Conservation (phyloP, 352 stramenopile species). For the Phytophthora aleatoria region DNA sequence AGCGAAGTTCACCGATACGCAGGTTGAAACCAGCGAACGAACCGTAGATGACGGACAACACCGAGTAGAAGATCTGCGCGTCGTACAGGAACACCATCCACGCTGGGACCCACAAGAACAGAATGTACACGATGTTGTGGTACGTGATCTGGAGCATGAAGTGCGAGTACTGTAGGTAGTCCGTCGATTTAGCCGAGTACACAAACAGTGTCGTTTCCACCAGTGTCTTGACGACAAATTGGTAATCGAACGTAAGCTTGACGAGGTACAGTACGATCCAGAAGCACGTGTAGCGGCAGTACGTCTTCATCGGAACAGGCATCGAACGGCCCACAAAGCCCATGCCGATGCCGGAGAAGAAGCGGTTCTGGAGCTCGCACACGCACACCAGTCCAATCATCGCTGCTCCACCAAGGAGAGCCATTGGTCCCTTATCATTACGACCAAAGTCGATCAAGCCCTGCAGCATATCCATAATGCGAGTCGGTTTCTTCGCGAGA, state of each 20-base stretch:
- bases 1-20: slow-evolving; percentile 81
- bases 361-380: slow-evolving; percentile 70
- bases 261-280: slow-evolving; percentile 76
- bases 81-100: slow-evolving; percentile 89
- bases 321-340: slow-evolving; percentile 81
- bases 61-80: slow-evolving; percentile 85
- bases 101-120: slow-evolving; percentile 83
- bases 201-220: slow-evolving; percentile 89
- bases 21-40: slow-evolving; percentile 87
- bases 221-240: slow-evolving; percentile 82
- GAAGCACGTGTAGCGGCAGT: slow-evolving; percentile 85
- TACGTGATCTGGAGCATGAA: slow-evolving; percentile 84
- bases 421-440: slow-evolving; percentile 37
- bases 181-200: slow-evolving; percentile 63
- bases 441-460: slow-evolving; percentile 56
- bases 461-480: slow-evolving; percentile 52
- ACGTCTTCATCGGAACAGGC: slow-evolving; percentile 73
- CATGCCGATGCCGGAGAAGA: slow-evolving; percentile 77
- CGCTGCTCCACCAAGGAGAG: slow-evolving; percentile 46
- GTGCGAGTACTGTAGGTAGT: slow-evolving; percentile 81
- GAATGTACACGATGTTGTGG: slow-evolving; percentile 83
- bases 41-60: slow-evolving; percentile 78
- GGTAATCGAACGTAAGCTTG: slow-evolving; percentile 88
- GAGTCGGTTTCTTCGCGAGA: slow-evolving; percentile 51
- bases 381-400: slow-evolving; percentile 68